Percentiles rank a stretch among this genome's conserved stretches.
These are phyloP conservation scores for Fragaria iinumae DNA, from an alignment of 306 rosid species.

Conservation along the genomic window DNA sequence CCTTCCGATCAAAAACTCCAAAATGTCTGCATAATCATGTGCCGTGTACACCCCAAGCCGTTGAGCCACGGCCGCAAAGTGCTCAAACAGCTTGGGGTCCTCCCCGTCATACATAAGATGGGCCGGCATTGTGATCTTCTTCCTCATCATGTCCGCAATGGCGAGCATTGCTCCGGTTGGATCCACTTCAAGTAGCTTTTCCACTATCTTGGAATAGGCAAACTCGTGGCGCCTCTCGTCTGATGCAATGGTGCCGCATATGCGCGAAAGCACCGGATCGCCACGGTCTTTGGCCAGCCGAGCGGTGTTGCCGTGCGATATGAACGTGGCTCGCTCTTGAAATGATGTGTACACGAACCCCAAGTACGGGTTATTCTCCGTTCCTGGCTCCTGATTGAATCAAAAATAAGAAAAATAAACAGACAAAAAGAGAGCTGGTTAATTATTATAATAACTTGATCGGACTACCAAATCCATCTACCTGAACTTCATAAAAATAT, in stretches of 20 bases:
- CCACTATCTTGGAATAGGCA: conserved; percentile 49
- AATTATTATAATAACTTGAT: background rate
- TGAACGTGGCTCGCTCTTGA: conserved; percentile 69
- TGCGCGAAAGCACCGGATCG: conserved; percentile 50
- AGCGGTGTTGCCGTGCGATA: conserved; percentile 75
- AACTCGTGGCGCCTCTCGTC: conserved; percentile 68
- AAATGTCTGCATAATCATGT: conserved; percentile 50
- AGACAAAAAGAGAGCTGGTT: background rate
- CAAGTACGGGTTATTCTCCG: conserved; percentile 67
- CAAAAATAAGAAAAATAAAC: background rate
- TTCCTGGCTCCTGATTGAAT: conserved; percentile 51
- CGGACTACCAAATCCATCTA: background rate
- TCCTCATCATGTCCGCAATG: conserved; percentile 61
- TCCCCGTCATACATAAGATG: conserved; percentile 64
- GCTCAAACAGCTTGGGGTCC: conserved; percentile 53
- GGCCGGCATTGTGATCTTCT: conserved; percentile 68
- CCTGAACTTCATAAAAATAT: background rate
- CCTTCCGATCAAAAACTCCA: conserved; percentile 50
- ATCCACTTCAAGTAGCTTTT: conserved; percentile 75
- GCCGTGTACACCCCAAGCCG: conserved; percentile 59
- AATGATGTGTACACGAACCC: conserved; percentile 74
- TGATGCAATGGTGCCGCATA: conserved; percentile 65
- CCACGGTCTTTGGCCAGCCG: conserved; percentile 55
- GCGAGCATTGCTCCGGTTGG: conserved; percentile 48
- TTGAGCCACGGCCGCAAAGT: conserved; percentile 54